These are phyloP conservation scores for Cercophora samala DNA, from an alignment of 495 filamentous ascomycete genomes.

Conservation along the genomic window DNA sequence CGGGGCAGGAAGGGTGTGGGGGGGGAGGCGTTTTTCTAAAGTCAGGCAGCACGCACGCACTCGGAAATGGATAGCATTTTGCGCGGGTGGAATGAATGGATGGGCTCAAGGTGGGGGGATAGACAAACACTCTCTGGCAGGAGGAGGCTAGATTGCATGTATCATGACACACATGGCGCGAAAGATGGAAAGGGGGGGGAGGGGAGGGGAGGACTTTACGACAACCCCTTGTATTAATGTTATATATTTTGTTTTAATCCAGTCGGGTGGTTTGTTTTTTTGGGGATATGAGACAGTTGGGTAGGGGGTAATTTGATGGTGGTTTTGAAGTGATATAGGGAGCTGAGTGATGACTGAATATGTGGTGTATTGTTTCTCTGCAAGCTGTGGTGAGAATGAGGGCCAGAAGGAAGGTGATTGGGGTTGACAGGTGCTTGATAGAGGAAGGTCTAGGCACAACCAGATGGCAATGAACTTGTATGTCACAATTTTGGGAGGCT, in stretches of 20 bases:
- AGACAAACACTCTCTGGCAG: neutral
- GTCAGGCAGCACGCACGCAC: neutral
- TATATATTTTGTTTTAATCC: constrained; percentile 6
- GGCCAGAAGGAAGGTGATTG: too few species aligned
- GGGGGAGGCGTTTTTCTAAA: neutral
- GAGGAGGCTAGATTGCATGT: neutral
- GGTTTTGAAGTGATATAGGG: neutral
- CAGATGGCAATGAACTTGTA: too few species aligned
- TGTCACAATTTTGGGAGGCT: too few species aligned
- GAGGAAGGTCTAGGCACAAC: too few species aligned
- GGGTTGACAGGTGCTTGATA: too few species aligned
- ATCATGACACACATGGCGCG: constrained; percentile 9
- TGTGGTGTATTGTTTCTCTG: neutral
- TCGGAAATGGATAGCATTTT: neutral
- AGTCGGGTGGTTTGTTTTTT: neutral
- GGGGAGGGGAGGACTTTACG: constrained; percentile 19
- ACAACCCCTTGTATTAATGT: constrained; percentile 19
- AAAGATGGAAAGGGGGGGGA: constrained; percentile 16
- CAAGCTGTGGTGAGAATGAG: too few species aligned
- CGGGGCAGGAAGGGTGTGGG: too few species aligned
- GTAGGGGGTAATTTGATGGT: neutral
- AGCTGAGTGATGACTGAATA: neutral
- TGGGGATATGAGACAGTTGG: neutral
- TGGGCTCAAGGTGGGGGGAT: neutral
- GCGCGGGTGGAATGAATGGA: neutral